These are phyloP conservation scores for Cytospora paraplurivora DNA, from an alignment of 2,329 filamentous ascomycete genomes.

Conservation along the genomic window DNA sequence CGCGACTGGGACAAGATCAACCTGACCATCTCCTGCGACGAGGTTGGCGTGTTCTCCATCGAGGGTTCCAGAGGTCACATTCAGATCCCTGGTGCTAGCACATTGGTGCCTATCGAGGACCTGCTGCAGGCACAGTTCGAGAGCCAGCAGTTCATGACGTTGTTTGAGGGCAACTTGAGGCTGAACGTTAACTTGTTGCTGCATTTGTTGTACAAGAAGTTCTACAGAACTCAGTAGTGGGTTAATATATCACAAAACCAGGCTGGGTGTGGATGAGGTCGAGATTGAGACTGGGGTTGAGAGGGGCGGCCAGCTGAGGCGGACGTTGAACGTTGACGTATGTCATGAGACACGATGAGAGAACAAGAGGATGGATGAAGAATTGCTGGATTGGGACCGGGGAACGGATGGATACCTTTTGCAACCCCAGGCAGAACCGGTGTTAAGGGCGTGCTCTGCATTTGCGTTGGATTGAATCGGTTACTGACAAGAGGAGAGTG, in stretches of 20 bases:
- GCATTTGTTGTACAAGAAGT: constrained; percentile 98
- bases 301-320: background rate
- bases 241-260: background rate
- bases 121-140: constrained; percentile 96
- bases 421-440: constrained; percentile 21
- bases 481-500: constrained; percentile 14
- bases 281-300: background rate
- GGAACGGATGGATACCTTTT: constrained; percentile 19
- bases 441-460: constrained; percentile 26
- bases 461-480: constrained; percentile 23
- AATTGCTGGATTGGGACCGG: constrained; percentile 2
- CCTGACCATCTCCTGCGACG: constrained; percentile 89
- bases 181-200: constrained; percentile 96
- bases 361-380: constrained; percentile 13
- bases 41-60: constrained; percentile 90
- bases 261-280: background rate
- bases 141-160: constrained; percentile 91
- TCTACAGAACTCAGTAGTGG: constrained; percentile 72
- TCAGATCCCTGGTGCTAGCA: constrained; percentile 92
- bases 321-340: background rate
- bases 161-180: constrained; percentile 83
- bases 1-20: constrained; percentile 91
- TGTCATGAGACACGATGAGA: constrained; percentile 19
- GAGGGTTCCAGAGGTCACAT: constrained; percentile 91
- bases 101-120: constrained; percentile 87